Evolutionary conservation across 148 eudicot species (phyloP).

Genomic region (Euryodendron excelsum): DNA sequence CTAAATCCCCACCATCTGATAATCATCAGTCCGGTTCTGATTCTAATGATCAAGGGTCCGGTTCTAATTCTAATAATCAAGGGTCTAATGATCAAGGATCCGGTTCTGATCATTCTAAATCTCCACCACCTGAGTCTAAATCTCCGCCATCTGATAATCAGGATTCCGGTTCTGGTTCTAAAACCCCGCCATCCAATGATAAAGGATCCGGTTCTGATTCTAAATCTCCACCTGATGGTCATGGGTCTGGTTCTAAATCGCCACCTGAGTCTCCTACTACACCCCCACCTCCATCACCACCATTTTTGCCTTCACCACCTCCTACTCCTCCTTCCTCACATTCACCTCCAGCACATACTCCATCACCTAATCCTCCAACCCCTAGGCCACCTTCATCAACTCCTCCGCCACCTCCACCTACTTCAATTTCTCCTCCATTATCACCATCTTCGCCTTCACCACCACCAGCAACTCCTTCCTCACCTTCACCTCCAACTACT

Average conservation of each 20-base stretch:
- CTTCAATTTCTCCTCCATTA: slow-evolving; percentile 9
- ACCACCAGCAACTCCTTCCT: neutral
- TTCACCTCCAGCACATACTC: slow-evolving; percentile 17
- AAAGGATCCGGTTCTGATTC: too few species aligned
- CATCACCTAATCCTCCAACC: too few species aligned
- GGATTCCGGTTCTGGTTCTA: neutral
- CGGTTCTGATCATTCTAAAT: neutral
- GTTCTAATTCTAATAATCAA: slow-evolving; percentile 25
- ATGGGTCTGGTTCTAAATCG: neutral
- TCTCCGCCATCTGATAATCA: neutral
- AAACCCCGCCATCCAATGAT: neutral
- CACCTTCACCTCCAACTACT: slow-evolving; percentile 8
- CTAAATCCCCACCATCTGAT: too few species aligned
- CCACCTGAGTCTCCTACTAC: slow-evolving; percentile 12
- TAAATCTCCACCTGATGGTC: too few species aligned
- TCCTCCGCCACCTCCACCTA: neutral
- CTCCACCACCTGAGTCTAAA: neutral
- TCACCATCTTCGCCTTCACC: slow-evolving; percentile 8
- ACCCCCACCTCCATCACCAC: slow-evolving; percentile 15
- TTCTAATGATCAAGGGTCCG: too few species aligned
- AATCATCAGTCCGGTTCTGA: too few species aligned
- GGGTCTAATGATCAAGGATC: neutral
- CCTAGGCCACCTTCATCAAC: slow-evolving; percentile 17
- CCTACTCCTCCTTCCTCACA: slow-evolving; percentile 11
- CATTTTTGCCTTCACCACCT: neutral